Conservation (phyloP, 2,329 filamentous ascomycete species). For the Aspergillus ochraceus region DNA sequence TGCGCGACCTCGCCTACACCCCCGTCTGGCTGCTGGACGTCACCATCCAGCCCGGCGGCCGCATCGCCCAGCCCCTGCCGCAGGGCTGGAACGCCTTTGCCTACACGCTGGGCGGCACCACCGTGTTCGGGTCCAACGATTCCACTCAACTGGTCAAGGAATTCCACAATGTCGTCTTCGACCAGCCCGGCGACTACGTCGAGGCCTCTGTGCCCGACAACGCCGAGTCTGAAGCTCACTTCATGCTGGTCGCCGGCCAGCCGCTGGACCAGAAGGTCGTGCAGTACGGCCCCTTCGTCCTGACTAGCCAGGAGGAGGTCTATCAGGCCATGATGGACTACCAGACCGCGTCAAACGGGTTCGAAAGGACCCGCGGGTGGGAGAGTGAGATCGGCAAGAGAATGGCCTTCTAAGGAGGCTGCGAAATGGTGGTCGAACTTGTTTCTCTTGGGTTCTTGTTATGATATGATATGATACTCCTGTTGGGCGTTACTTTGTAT, state of each 20-base stretch:
- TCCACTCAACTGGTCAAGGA: conserved; percentile 42
- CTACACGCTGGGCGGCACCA: conserved; percentile 76
- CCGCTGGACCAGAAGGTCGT: conserved; percentile 78
- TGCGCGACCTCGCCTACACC: conserved; percentile 90
- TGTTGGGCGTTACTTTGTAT: conserved; percentile 7
- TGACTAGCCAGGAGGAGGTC: conserved; percentile 69
- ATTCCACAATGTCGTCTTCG: conserved; percentile 89
- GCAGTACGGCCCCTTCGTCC: conserved; percentile 84
- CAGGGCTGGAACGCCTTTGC: conserved; percentile 85
- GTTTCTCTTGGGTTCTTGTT: neutral
- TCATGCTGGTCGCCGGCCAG: conserved; percentile 72
- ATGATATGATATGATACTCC: conserved; percentile 7
- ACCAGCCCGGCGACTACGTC: conserved; percentile 73
- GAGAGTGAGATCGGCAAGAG: conserved; percentile 82
- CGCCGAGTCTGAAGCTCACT: conserved; percentile 56
- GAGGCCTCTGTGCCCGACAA: conserved; percentile 67
- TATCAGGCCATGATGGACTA: conserved; percentile 76
- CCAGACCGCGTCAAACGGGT: conserved; percentile 71
- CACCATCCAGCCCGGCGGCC: conserved; percentile 74
- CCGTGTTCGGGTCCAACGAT: conserved; percentile 57
- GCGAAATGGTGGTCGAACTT: neutral
- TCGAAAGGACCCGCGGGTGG: conserved; percentile 78
- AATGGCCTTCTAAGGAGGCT: conserved; percentile 50
- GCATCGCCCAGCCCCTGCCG: conserved; percentile 72
- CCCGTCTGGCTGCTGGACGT: conserved; percentile 96